A percentile compares a stretch with the other conserved stretches of the same genome.
Evolutionary conservation across 2,329 filamentous ascomycete species (phyloP).

Genomic region (Cercospora zeina): DNA sequence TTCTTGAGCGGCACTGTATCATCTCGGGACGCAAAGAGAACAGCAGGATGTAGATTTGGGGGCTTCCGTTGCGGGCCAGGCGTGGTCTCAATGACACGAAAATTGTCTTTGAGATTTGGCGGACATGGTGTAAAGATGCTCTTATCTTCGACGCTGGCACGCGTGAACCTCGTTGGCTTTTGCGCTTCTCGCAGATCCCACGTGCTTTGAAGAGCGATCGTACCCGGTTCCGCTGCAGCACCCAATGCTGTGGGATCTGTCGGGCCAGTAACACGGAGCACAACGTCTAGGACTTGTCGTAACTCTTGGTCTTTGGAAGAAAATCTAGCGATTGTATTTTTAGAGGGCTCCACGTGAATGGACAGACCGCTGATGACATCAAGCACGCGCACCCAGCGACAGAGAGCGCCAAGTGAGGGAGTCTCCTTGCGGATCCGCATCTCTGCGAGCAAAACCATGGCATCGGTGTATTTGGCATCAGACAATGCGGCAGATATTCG

Average conservation of each 20-base stretch:
- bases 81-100: slow-evolving; percentile 63
- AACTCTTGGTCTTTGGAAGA: slow-evolving; percentile 56
- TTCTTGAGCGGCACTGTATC: slow-evolving; percentile 56
- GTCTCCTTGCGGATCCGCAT: slow-evolving; percentile 67
- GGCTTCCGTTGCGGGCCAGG: slow-evolving; percentile 63
- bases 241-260: slow-evolving; percentile 49
- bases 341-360: slow-evolving; percentile 53
- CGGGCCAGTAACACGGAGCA: slow-evolving; percentile 63
- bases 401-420: slow-evolving; percentile 67
- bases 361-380: slow-evolving; percentile 68
- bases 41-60: slow-evolving; percentile 65
- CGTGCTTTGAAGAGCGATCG: slow-evolving; percentile 59
- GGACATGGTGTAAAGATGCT: slow-evolving; percentile 53
- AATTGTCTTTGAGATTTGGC: slow-evolving; percentile 43
- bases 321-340: slow-evolving; percentile 42
- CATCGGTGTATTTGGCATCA: slow-evolving; percentile 66
- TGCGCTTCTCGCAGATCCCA: slow-evolving; percentile 60
- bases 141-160: slow-evolving; percentile 60
- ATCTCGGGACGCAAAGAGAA: slow-evolving; percentile 62
- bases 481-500: slow-evolving; percentile 65
- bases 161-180: slow-evolving; percentile 48
- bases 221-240: slow-evolving; percentile 35
- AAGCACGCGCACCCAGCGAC: slow-evolving; percentile 70
- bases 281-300: slow-evolving; percentile 62
- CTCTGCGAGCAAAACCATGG: slow-evolving; percentile 65